Base-by-base conservation (phyloP, 176 grass and related monocot genomes). In the Secale cereale region DNA sequence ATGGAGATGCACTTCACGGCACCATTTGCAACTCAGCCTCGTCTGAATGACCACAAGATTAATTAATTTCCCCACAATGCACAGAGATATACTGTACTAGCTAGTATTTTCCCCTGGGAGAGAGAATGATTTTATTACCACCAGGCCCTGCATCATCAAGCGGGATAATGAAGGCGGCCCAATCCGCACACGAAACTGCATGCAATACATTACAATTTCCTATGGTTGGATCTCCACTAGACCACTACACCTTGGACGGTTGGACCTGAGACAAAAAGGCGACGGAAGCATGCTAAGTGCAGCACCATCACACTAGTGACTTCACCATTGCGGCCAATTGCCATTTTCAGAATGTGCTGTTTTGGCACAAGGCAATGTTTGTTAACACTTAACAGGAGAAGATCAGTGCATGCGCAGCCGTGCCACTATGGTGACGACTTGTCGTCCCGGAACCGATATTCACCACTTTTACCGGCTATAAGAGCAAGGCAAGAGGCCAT, bases 221-320 rank as follows among this genome's bases (percentile, higher is more conserved):
- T 27, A 70, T 82, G 73, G 83, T 86, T 86, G 83, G 83, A 78
- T 65, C 72, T 40, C 83, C 78, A 90, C 83, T 82, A 65, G 54
- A 83, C 83, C 78, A 86, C 83, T 82, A 65, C 72, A 83, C 78
- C 72, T 78, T 86, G 79, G n/a, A n/a, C n/a, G n/a, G n/a, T n/a
- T n/a, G n/a, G 19, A 86, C 23, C 82, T 11, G 31, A 72, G 73
- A 78, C 71, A 82, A 71, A 86, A 90, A 57, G 56, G 65, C 63
- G 78, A 54, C 39, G 3, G 25, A 72, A 72, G 72, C 52, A 86
- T 82, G 88, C 83, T 78, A 60, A 85, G 77, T 85, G 82, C 78
- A 70, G 83, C 78, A 81, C 78, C 64, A 82, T 33, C 6, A 52
- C 27, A 78, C 86, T 89, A 81, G 87, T 89, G 83, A 77, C 78